Conservation (phyloP, 2,329 filamentous ascomycete genomes). For the Fusarium falciforme region DNA sequence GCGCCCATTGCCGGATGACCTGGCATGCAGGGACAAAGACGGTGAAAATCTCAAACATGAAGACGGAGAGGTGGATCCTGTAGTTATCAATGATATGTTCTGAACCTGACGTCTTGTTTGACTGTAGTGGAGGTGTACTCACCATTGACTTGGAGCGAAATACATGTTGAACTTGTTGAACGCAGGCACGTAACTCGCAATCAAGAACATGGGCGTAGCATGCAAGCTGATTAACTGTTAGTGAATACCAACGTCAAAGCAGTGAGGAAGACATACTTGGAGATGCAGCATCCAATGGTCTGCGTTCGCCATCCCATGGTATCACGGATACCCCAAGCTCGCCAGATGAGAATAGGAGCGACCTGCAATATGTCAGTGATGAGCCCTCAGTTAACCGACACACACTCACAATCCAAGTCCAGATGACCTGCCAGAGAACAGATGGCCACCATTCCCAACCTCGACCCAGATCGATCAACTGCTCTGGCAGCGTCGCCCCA, state of each 20-base stretch:
- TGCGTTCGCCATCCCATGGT: constrained; percentile 73
- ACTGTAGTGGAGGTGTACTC: constrained; percentile 60
- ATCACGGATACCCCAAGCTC: constrained; percentile 70
- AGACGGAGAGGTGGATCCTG: constrained; percentile 63
- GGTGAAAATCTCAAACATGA: constrained; percentile 60
- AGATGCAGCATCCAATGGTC: constrained; percentile 63
- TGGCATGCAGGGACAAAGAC: constrained; percentile 72
- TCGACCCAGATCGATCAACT: constrained; percentile 56
- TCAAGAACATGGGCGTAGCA: constrained; percentile 73
- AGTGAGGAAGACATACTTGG: constrained; percentile 48
- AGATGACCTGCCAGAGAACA: constrained; percentile 70
- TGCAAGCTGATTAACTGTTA: constrained; percentile 58
- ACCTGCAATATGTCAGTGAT: constrained; percentile 1
- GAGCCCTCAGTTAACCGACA: accelerated
- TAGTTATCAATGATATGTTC: neutral
- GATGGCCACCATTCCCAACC: constrained; percentile 75
- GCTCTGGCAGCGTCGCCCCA: constrained; percentile 46
- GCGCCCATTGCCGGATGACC: constrained; percentile 56
- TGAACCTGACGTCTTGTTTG: neutral
- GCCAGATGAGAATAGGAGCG: constrained; percentile 69
- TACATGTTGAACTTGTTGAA: constrained; percentile 64
- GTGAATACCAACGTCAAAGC: neutral
- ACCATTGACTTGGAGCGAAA: constrained; percentile 71
- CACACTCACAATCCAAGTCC: constrained; percentile 64
- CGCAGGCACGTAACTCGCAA: constrained; percentile 63